Percentiles rank a stretch among this genome's conserved stretches.
Conservation (phyloP, 2,329 filamentous ascomycete species). For the Fusarium hainanense region DNA sequence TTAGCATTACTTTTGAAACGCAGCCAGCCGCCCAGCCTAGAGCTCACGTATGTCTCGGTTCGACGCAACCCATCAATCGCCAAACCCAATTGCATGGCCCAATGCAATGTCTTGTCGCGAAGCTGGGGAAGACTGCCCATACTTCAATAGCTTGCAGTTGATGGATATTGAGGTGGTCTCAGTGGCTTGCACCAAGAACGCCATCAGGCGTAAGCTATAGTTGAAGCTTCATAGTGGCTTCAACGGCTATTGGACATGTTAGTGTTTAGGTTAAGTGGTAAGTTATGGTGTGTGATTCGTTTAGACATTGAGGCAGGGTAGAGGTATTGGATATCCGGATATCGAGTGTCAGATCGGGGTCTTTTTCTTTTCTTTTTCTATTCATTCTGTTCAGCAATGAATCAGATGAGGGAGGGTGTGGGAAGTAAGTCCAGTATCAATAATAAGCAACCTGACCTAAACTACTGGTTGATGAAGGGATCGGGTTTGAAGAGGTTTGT, state of each 20-base stretch:
- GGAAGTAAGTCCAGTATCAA: slow-evolving; percentile 8
- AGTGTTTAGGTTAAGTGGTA: not conserved
- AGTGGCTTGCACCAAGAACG: slow-evolving; percentile 21
- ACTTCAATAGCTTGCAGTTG: not conserved
- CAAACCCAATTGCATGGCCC: slow-evolving; percentile 25
- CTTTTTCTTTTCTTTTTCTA: slow-evolving; percentile 1
- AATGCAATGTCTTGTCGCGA: slow-evolving; percentile 29
- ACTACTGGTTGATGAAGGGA: slow-evolving; percentile 27
- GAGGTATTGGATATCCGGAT: not conserved
- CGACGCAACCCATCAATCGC: slow-evolving; percentile 17
- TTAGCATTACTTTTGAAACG: slow-evolving; percentile 23
- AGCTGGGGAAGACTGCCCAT: slow-evolving; percentile 19
- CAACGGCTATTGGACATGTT: not conserved
- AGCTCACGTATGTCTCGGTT: slow-evolving; percentile 40
- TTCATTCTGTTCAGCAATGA: not conserved
- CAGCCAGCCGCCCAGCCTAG: slow-evolving; percentile 4
- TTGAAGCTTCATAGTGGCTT: slow-evolving; percentile 5
- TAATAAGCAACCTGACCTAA: not conserved
- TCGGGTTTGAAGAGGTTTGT: slow-evolving; percentile 10
- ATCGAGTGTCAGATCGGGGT: slow-evolving; percentile 11
- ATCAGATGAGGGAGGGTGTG: slow-evolving; percentile 27
- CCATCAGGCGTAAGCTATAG: slow-evolving; percentile 5
- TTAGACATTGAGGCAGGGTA: not conserved
- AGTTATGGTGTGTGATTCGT: not conserved
- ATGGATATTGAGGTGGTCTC: not conserved